Evolutionary conservation across 164 flowering plant species (phyloP).

Genomic region (Protea cynaroides): DNA sequence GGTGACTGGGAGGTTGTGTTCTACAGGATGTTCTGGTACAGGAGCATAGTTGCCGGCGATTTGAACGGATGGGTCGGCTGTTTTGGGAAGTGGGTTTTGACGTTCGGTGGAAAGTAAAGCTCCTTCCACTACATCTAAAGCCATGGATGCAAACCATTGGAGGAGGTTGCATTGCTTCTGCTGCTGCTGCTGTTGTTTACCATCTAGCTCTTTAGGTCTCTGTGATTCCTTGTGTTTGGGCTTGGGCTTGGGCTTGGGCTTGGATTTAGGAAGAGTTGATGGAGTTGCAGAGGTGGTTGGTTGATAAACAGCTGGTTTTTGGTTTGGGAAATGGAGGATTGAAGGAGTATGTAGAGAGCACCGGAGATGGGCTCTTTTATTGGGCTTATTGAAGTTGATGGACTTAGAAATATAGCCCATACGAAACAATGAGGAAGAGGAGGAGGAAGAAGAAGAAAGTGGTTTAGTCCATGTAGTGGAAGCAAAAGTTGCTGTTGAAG

Average conservation of each 20-base stretch:
- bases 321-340: constrained; percentile 24
- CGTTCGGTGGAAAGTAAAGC: constrained; percentile 41
- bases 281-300: background rate
- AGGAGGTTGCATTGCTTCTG: constrained; percentile 50
- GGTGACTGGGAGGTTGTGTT: constrained; percentile 32
- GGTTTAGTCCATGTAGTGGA: constrained; percentile 8
- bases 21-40: constrained; percentile 61
- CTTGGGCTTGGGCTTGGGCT: background rate
- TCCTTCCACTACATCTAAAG: constrained; percentile 45
- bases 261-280: background rate
- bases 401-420: background rate
- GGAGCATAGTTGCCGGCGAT: constrained; percentile 84
- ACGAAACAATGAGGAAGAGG: constrained; percentile 6
- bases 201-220: background rate
- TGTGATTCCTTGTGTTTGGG: background rate
- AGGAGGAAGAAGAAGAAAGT: background rate
- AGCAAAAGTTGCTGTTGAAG: constrained; percentile 1
- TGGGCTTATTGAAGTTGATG: constrained; percentile 10
- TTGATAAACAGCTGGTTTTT: background rate
- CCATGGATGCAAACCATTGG: constrained; percentile 53
- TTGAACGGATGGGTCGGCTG: constrained; percentile 73
- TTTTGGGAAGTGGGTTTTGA: constrained; percentile 58
- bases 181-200: no score
- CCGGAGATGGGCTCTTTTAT: background rate
- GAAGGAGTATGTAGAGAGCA: constrained; percentile 18